phyloP scores from a whole-genome alignment of 2,329 filamentous ascomycete species.

The Fusarium acutatum region DNA sequence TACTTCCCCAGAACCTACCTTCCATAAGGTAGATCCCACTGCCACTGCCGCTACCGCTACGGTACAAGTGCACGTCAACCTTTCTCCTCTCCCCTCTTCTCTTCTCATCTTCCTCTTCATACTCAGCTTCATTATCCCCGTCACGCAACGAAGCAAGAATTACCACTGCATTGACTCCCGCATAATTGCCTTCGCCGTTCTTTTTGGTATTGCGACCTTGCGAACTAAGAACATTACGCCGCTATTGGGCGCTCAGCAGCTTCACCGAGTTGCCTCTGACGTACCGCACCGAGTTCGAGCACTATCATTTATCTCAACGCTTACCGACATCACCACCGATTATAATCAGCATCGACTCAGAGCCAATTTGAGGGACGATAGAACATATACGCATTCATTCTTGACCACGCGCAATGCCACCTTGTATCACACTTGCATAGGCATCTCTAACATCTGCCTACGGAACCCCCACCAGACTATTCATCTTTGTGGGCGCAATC shows the following conservation, averaged over 20 bases:
- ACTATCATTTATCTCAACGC: slow-evolving; percentile 9
- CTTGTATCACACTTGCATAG: slow-evolving; percentile 15
- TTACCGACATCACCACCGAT: not conserved
- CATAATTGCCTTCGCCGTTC: not conserved
- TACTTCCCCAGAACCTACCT: slow-evolving; percentile 23
- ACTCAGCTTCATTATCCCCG: slow-evolving; percentile 8
- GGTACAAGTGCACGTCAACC: slow-evolving; percentile 16
- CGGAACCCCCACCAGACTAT: slow-evolving; percentile 13
- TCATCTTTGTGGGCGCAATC: slow-evolving; percentile 14
- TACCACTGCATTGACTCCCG: not conserved
- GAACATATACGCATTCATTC: not conserved
- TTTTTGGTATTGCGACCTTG: slow-evolving; percentile 4
- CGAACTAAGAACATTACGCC: slow-evolving; percentile 7
- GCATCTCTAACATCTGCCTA: slow-evolving; percentile 1
- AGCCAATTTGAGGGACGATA: slow-evolving; percentile 9
- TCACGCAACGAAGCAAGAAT: slow-evolving; percentile 14
- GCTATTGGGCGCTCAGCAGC: slow-evolving; percentile 12
- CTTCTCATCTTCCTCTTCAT: slow-evolving; percentile 20
- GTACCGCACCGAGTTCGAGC: slow-evolving; percentile 18
- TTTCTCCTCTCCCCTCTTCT: slow-evolving; percentile 33
- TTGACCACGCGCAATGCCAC: slow-evolving; percentile 28
- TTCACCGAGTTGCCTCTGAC: slow-evolving; percentile 33
- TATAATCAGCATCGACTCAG: not conserved
- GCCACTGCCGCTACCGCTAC: not conserved
- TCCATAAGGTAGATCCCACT: slow-evolving; percentile 15